phyloP scores from a whole-genome alignment of 345 rosid species.

The Acer negundo region DNA sequence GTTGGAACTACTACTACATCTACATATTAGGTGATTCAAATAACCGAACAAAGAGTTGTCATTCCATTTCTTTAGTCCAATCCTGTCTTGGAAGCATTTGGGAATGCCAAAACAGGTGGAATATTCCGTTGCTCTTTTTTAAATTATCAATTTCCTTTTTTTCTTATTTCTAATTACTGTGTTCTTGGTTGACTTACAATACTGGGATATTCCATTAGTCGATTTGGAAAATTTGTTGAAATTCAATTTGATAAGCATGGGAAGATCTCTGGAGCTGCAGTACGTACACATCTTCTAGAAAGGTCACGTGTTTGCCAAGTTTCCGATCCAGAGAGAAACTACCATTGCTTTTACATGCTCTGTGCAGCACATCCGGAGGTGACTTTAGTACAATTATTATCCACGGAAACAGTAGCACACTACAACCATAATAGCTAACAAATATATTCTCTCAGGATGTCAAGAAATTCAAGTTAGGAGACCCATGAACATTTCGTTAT shows the following conservation, averaged over 20 bases:
- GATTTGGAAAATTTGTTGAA: slow-evolving; percentile 91
- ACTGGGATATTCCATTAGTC: slow-evolving; percentile 40
- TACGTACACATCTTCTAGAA: slow-evolving; percentile 77
- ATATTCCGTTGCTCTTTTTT: background rate
- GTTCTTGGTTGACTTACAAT: too few relatives aligned
- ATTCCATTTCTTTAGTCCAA: slow-evolving; percentile 57
- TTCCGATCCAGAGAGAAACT: slow-evolving; percentile 81
- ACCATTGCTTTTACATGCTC: slow-evolving; percentile 74
- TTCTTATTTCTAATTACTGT: background rate
- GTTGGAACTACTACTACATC: slow-evolving; percentile 9
- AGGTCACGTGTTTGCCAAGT: slow-evolving; percentile 83
- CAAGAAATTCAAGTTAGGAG: slow-evolving; percentile 65
- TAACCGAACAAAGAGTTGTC: slow-evolving; percentile 18
- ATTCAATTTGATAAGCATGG: slow-evolving; percentile 86
- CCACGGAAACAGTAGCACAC: slow-evolving; percentile 10
- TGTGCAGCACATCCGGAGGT: slow-evolving; percentile 76
- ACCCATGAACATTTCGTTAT: slow-evolving; percentile 66
- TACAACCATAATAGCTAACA: slow-evolving; percentile 16
- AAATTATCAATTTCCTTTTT: background rate
- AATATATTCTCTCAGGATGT: slow-evolving; percentile 48
- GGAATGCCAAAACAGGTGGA: slow-evolving; percentile 87
- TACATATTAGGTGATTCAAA: slow-evolving; percentile 12
- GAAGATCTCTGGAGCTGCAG: slow-evolving; percentile 85
- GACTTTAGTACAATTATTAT: slow-evolving; percentile 22
- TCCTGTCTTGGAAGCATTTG: slow-evolving; percentile 93